Percentiles rank a stretch among this genome's conserved stretches.
phyloP scores from a whole-genome alignment of 306 rosid species.

The Astragalus membranaceus region DNA sequence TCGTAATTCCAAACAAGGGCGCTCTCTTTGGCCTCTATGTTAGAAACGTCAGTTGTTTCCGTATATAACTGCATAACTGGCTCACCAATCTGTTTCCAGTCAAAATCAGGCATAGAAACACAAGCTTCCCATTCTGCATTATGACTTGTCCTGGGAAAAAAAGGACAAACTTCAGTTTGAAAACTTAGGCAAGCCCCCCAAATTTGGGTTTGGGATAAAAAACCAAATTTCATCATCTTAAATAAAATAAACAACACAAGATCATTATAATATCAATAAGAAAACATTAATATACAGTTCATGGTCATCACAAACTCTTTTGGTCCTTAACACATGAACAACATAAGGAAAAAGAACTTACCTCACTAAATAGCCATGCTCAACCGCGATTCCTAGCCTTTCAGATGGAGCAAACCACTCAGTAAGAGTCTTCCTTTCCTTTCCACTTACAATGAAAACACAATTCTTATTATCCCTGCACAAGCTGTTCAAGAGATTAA shows the following conservation, averaged over 20 bases:
- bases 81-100: no score
- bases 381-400: conserved; percentile 79
- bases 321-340: not conserved
- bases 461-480: conserved; percentile 65
- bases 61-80: no score
- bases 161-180: not conserved
- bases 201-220: not conserved
- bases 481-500: conserved; percentile 56
- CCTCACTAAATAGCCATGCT: conserved; percentile 83
- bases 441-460: conserved; percentile 85
- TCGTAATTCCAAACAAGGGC: no score
- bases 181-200: not conserved
- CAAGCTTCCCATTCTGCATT: no score
- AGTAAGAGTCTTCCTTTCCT: conserved; percentile 52
- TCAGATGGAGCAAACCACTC: conserved; percentile 77
- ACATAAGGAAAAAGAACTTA: conserved; percentile 23
- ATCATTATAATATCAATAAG: not conserved
- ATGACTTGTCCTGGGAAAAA: conserved; percentile 47
- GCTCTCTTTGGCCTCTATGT: no score
- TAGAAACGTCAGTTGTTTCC: no score
- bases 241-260: not conserved
- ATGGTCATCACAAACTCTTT: not conserved
- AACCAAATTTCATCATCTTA: not conserved
- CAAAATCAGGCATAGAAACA: no score
- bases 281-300: not conserved